phyloP scores from a whole-genome alignment of 768 basidiomycete species.

The Phanerodontia chrysosporium region DNA sequence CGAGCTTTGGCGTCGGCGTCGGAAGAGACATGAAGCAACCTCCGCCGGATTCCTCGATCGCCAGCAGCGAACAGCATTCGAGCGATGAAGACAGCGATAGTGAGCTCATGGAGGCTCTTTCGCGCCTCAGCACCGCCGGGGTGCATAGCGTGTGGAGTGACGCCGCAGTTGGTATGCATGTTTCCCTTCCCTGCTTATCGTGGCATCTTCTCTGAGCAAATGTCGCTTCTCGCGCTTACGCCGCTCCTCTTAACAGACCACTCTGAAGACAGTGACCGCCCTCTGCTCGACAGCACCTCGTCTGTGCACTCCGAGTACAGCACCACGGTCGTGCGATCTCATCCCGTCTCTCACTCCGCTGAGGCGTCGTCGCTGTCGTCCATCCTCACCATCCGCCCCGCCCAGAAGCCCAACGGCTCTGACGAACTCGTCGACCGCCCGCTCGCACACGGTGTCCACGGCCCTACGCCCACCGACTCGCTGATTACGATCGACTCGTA shows the following conservation, averaged over 20 bases:
- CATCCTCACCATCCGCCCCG: constrained; percentile 64
- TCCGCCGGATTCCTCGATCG: constrained; percentile 31
- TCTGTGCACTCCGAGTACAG: constrained; percentile 59
- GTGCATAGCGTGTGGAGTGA: constrained; percentile 46
- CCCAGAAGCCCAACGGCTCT: constrained; percentile 44
- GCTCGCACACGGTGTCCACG: constrained; percentile 29
- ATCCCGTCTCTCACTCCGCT: constrained; percentile 30
- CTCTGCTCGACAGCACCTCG: constrained; percentile 45
- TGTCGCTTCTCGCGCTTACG: neutral
- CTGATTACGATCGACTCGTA: constrained; percentile 59
- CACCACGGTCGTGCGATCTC: constrained; percentile 59
- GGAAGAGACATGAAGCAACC: constrained; percentile 53
- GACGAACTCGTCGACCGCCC: constrained; percentile 35
- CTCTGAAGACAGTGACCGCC: constrained; percentile 45
- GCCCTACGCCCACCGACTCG: constrained; percentile 33
- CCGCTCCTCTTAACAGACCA: constrained; percentile 23
- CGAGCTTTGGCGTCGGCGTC: constrained; percentile 77
- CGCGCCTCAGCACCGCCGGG: constrained; percentile 46
- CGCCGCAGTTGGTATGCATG: constrained; percentile 33
- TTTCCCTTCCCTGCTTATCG: constrained; percentile 6
- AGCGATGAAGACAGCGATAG: constrained; percentile 57
- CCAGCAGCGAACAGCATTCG: constrained; percentile 30
- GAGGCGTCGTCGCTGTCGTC: constrained; percentile 60
- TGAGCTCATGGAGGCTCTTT: constrained; percentile 61
- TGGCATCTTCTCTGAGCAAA: constrained; percentile 11